Evolutionary conservation across 129 eudicot species (phyloP), one percentile per base, ranked within the genome.

Genomic region (Glebionis coronaria): DNA sequence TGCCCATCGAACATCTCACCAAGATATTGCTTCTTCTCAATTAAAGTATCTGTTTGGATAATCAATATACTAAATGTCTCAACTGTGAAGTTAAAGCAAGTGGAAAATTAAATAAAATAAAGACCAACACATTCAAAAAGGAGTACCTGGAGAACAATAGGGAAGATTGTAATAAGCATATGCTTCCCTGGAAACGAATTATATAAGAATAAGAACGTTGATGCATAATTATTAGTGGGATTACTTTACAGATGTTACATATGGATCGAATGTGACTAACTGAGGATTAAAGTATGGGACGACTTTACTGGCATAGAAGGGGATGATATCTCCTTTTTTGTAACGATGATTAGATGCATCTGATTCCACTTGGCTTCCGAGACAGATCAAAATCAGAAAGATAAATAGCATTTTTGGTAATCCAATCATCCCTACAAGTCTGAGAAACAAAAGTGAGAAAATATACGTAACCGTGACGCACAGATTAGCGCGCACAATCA

Each of bases 291-390:
- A 2, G 21, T 4, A 73, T 15, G 82, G 86, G 61, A 71, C 80
- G 35, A 78, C 74, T 75, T 63, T 76, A 66, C 74, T 63, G 46
- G 81, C 85, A 72, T 76, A 81, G 44, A 81, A 71, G 65, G 85
- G 85, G 63, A 81, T 63, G 20, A 31, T 14, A 65, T 82, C 86
- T 49, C 83, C 80, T 3, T 58, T 35, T 28, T 51, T 47, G 46
- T 73, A 82, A 31, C 68, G 73, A 69, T 78, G 86, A 78, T 78
- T 65, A 13, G 67, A 63, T 31, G 69, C 80, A 66, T 69, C 68
- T 45, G 82, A 56, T 51, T 65, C 29, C 10, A 63, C 75, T 19
- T 56, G 77, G 70, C 15, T 60, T 69, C 76, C 81, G 62, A 27
- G 67, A 67, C 3, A 55, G 62, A 57, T 56, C 56, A 74, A 35